These are phyloP conservation scores for Sedum album DNA, from an alignment of 164 flowering plant genomes.

Conservation along the genomic window DNA sequence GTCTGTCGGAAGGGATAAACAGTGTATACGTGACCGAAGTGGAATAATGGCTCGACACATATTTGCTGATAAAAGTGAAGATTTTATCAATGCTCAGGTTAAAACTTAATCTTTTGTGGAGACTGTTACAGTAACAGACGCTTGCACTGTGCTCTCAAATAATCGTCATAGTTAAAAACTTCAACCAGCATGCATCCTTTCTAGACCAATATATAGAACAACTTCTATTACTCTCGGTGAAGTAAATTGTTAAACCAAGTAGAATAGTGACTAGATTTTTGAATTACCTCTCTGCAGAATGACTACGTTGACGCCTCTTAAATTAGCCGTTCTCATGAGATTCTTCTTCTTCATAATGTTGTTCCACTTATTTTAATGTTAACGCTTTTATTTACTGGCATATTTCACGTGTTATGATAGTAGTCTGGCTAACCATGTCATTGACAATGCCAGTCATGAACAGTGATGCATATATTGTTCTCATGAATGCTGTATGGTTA, in stretches of 20 bases:
- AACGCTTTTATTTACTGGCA: not conserved
- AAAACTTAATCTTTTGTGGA: not conserved
- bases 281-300: not conserved
- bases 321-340: not conserved
- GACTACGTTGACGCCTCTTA: not conserved
- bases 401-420: not conserved
- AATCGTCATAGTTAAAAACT: not conserved
- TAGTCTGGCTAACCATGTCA: not conserved
- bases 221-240: not conserved
- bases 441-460: not conserved
- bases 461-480: not conserved
- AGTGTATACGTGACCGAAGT: conserved; percentile 86
- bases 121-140: not conserved
- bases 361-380: not conserved
- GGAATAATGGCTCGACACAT: conserved; percentile 95
- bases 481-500: not conserved
- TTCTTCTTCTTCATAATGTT: not conserved
- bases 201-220: not conserved
- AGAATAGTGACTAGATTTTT: not conserved
- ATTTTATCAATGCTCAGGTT: conserved; percentile 85
- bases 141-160: not conserved
- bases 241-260: not conserved
- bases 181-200: not conserved
- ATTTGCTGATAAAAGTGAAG: conserved; percentile 85
- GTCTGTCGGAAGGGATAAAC: conserved; percentile 87